Evolutionary conservation across 2,329 filamentous ascomycete genomes (phyloP), one percentile per base, ranked within the genome.

Genomic region (Arthrobotrys megalospora): DNA sequence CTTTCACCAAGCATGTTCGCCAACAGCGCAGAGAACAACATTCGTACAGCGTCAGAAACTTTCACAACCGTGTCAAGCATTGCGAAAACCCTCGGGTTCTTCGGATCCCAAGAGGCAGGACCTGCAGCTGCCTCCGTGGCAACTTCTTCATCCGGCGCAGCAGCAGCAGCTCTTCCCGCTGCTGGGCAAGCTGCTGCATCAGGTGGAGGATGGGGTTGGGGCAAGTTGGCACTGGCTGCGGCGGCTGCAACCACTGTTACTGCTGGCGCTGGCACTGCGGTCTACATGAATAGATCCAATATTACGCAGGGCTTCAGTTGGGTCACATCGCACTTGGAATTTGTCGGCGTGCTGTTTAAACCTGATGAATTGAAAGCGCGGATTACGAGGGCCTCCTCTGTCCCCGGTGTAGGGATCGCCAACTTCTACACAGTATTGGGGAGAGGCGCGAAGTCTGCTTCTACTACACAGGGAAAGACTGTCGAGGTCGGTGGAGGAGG

Each of bases 251-350:
- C 93, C 0, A 92, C 92, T 0, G 91, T 95, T 0, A 91, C 95
- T 0, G 92, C 91, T 0, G 94, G 92, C 0, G 93, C 93, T 6
- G 92, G 92, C 0, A 93, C 93, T 0, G 94, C 94, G 6, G 92
- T 95, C 10, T 98, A 97, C 86, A 87, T 92, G 82, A 94, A 96
- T 82, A 90, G 93, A 68, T 92, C 96, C 36, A 90, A 93, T 80
- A 89, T 98, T 79, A 89, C 88, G 1, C 88, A 91, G 76, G 92
- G 94, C 6, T 91, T 91, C 86, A 87, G 87, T 8, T 98, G 94
- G 94, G 93, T 93, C 12, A 90, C 91, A 14, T 96, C 93, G 41
- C 96, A 99, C 84, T 89, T 99, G 28, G 93, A 96, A 84, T 99
- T 98, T 82, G 93, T 98, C 0, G 93, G 94, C 1, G 96, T 93